A percentile compares a stretch with the other conserved stretches of the same genome.
Conservation (phyloP, 2,329 filamentous ascomycete species). For the Trichoderma breve region DNA sequence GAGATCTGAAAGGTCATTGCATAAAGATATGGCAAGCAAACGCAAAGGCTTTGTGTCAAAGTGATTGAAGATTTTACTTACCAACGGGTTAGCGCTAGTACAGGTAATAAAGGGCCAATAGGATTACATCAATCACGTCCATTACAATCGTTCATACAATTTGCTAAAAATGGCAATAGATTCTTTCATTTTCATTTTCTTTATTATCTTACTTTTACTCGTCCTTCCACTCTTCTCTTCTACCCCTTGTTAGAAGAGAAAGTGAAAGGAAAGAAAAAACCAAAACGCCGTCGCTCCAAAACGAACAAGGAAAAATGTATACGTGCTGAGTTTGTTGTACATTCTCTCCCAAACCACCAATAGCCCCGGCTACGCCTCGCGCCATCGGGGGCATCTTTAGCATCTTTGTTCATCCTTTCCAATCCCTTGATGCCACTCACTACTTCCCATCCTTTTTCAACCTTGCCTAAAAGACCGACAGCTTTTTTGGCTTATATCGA, state of each 20-base stretch:
- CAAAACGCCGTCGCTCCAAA: conserved; percentile 34
- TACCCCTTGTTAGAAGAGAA: too few relatives aligned
- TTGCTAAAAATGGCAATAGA: background rate
- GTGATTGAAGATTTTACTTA: background rate
- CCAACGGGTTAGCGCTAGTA: background rate
- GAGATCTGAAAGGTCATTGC: background rate
- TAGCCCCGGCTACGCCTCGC: background rate
- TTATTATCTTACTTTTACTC: background rate
- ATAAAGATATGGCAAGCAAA: background rate
- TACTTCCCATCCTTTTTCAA: background rate
- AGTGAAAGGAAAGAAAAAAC: conserved; percentile 16
- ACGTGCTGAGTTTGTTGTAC: conserved; percentile 2
- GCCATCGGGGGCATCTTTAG: conserved; percentile 21
- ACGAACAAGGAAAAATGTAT: conserved; percentile 5
- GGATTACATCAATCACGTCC: background rate
- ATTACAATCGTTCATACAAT: background rate
- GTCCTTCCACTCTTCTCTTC: background rate
- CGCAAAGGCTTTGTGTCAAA: background rate
- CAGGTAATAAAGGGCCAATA: background rate
- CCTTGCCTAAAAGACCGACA: background rate
- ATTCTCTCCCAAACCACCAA: background rate
- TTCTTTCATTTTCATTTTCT: background rate
- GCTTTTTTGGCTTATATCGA: conserved; percentile 36
- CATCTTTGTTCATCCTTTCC: background rate
- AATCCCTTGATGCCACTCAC: background rate